Conservation (phyloP, 1,284 basidiomycete species). For the Ceratobasidium sp. region DNA sequence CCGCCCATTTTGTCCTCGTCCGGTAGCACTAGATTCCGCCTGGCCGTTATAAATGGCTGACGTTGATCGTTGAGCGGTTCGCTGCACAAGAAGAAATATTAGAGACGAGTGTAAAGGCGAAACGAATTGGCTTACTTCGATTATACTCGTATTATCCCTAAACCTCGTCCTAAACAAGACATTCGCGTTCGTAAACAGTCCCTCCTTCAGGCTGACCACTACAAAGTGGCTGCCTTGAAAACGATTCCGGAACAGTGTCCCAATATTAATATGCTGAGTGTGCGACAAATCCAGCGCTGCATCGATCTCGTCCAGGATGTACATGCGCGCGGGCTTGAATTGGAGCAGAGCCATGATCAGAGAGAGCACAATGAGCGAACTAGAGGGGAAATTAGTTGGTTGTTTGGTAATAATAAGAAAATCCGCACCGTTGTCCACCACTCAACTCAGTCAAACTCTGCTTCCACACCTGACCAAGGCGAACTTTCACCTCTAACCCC, state of each 20-base stretch:
- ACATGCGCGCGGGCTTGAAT: conserved; percentile 99
- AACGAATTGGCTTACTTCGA: conserved; percentile 65
- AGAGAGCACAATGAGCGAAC: conserved; percentile 95
- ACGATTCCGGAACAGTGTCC: conserved; percentile 94
- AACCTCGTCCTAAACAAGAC: conserved; percentile 95
- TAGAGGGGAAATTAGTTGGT: conserved; percentile 55
- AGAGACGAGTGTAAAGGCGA: background rate
- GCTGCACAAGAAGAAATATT: conserved; percentile 1
- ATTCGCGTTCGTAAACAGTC: conserved; percentile 97
- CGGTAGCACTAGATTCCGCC: background rate
- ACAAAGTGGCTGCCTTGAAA: conserved; percentile 99
- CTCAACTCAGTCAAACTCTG: conserved; percentile 96
- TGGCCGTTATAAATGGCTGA: conserved; percentile 30
- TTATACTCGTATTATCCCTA: conserved; percentile 91
- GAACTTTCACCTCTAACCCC: conserved; percentile 97
- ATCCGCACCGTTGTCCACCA: conserved; percentile 90
- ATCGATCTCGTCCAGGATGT: conserved; percentile 99
- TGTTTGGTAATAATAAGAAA: background rate
- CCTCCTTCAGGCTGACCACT: conserved; percentile 97
- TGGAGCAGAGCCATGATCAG: conserved; percentile 98
- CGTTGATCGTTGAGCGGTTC: conserved; percentile 32
- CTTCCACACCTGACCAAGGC: conserved; percentile 96
- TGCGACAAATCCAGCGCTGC: conserved; percentile 96
- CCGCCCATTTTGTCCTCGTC: background rate
- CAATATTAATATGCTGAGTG: conserved; percentile 98